phyloP scores from a whole-genome alignment of 768 basidiomycete species.

The Tricholoma furcatifolium region DNA sequence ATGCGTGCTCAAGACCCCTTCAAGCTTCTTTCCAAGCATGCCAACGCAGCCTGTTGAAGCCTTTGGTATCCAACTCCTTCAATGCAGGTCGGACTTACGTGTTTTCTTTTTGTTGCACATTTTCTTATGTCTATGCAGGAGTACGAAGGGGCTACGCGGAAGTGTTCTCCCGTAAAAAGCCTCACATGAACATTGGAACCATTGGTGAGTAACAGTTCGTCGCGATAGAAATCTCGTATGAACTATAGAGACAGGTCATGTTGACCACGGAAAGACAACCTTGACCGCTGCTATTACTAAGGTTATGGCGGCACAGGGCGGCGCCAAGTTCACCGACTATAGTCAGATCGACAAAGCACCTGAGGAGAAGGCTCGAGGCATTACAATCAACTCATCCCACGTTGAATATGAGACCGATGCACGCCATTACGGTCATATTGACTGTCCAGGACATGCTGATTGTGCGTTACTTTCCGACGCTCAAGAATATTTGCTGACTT shows the following conservation, averaged over 20 bases:
- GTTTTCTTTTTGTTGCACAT: neutral
- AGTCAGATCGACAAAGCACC: constrained; percentile 98
- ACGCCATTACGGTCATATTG: constrained; percentile 97
- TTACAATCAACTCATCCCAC: constrained; percentile 98
- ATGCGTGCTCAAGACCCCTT: constrained; percentile 4
- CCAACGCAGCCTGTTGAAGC: constrained; percentile 32
- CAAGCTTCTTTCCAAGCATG: constrained; percentile 30
- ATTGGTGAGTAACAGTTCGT: constrained; percentile 54
- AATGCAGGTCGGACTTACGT: constrained; percentile 28
- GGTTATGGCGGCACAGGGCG: constrained; percentile 75
- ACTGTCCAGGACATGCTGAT: constrained; percentile 96
- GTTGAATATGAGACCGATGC: constrained; percentile 94
- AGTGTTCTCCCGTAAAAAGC: constrained; percentile 71
- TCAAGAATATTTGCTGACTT: constrained; percentile 12
- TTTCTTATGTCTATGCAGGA: constrained; percentile 29
- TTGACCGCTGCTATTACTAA: constrained; percentile 96
- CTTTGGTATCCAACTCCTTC: constrained; percentile 16
- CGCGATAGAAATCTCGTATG: neutral
- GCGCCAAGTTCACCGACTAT: constrained; percentile 92
- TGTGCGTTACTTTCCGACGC: constrained; percentile 48
- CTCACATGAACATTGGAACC: constrained; percentile 95
- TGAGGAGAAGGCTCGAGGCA: constrained; percentile 98
- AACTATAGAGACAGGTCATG: constrained; percentile 59
- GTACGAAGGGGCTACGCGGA: constrained; percentile 76
- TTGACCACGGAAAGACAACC: constrained; percentile 98